phyloP scores from a whole-genome alignment of 2,329 filamentous ascomycete genomes.

The Penicillium italicum region DNA sequence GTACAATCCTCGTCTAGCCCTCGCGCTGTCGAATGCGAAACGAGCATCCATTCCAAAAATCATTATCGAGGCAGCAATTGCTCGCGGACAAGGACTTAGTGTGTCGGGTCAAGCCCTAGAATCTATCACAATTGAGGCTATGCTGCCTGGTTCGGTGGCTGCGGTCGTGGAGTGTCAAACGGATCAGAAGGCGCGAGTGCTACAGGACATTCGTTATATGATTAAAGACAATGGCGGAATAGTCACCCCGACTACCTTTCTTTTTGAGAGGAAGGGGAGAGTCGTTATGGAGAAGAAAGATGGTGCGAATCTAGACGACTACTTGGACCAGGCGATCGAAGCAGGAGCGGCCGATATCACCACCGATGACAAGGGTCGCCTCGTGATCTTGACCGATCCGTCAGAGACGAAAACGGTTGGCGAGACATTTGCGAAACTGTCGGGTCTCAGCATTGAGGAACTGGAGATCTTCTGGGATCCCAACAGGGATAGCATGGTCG shows the following conservation, averaged over 20 bases:
- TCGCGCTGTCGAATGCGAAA: conserved; percentile 72
- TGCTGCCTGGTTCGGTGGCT: conserved; percentile 69
- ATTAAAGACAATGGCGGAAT: conserved; percentile 70
- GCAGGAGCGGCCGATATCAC: conserved; percentile 62
- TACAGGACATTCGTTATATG: conserved; percentile 68
- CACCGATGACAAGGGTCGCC: conserved; percentile 62
- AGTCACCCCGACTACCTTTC: conserved; percentile 70
- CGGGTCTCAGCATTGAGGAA: conserved; percentile 65
- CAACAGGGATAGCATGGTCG: conserved; percentile 72
- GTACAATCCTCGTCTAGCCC: conserved; percentile 71
- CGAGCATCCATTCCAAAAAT: conserved; percentile 81
- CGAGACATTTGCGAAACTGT: conserved; percentile 59
- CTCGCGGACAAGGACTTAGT: conserved; percentile 81
- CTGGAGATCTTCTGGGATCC: conserved; percentile 82
- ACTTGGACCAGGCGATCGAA: conserved; percentile 78
- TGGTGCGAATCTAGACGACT: conserved; percentile 60
- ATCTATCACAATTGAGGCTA: conserved; percentile 70
- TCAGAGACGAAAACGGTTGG: conserved; percentile 62
- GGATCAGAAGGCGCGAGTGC: conserved; percentile 69
- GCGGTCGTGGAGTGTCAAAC: conserved; percentile 82
- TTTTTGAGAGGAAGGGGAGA: conserved; percentile 78
- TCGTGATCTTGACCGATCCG: conserved; percentile 69
- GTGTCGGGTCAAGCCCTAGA: conserved; percentile 73
- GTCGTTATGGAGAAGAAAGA: conserved; percentile 64
- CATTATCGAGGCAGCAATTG: conserved; percentile 79